These are phyloP conservation scores for Kondoa subrosea DNA, from an alignment of 768 basidiomycete genomes.

Conservation along the genomic window DNA sequence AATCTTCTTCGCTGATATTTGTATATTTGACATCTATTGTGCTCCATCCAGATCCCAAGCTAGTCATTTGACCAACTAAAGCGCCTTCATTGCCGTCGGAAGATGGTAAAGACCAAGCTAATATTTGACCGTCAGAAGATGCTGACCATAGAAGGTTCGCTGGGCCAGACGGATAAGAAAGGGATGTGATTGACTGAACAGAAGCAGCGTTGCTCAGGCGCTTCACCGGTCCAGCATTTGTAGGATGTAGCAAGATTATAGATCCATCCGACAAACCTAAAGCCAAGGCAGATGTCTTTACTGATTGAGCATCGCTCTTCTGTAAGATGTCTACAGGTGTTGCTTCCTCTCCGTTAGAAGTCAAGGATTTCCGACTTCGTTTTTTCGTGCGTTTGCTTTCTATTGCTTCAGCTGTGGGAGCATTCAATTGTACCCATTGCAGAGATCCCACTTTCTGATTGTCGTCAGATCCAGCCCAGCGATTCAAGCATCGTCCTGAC, in stretches of 20 bases:
- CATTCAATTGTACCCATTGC: not conserved
- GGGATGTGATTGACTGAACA: not conserved
- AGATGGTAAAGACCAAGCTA: not conserved
- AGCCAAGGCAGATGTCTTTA: not conserved
- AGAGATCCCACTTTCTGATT: not conserved
- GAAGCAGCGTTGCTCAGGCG: not conserved
- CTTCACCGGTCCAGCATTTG: not conserved
- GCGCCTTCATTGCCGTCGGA: not conserved
- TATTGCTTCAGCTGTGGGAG: not conserved
- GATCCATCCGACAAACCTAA: not conserved
- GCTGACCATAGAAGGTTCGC: not conserved
- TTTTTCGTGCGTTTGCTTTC: not conserved
- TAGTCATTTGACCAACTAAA: not conserved
- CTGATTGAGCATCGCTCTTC: not conserved
- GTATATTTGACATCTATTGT: not conserved
- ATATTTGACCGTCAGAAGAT: not conserved
- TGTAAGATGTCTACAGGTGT: not conserved
- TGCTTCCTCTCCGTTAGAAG: not conserved
- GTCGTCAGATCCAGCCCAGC: not conserved
- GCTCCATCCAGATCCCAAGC: not conserved
- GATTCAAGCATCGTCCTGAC: not conserved
- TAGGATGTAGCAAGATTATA: not conserved
- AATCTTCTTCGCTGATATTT: not conserved
- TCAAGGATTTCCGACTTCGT: not conserved
- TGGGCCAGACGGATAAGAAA: not conserved